phyloP scores from a whole-genome alignment of 1,284 basidiomycete species.

The Chalciporus sp. region DNA sequence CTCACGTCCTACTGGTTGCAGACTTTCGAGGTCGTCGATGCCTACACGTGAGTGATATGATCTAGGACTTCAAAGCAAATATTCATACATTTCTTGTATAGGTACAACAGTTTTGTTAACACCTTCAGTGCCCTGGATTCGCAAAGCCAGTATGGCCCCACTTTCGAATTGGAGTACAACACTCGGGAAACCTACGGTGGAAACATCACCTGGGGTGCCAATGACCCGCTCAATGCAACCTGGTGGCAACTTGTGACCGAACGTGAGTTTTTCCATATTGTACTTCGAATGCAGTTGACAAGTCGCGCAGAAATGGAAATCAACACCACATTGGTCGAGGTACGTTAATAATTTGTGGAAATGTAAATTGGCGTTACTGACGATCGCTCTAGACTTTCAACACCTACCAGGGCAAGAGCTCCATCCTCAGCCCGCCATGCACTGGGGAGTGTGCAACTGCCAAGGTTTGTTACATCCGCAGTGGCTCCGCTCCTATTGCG shows the following conservation, averaged over 20 bases:
- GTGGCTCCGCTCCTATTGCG: constrained; percentile 63
- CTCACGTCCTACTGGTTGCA: constrained; percentile 26
- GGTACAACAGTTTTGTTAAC: constrained; percentile 66
- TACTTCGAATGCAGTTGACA: neutral
- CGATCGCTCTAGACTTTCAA: constrained; percentile 56
- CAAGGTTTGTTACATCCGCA: constrained; percentile 81
- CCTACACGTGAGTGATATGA: constrained; percentile 60
- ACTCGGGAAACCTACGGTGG: constrained; percentile 69
- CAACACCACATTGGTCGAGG: constrained; percentile 59
- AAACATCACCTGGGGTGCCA: constrained; percentile 63
- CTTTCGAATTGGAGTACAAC: constrained; percentile 71
- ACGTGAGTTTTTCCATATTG: constrained; percentile 41
- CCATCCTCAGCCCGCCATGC: constrained; percentile 57
- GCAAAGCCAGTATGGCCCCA: constrained; percentile 62
- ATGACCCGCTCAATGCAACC: constrained; percentile 78
- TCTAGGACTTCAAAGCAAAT: neutral
- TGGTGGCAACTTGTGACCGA: constrained; percentile 86
- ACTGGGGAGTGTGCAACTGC: constrained; percentile 61
- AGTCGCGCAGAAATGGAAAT: constrained; percentile 57
- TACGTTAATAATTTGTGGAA: constrained; percentile 33
- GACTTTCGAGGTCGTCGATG: constrained; percentile 76
- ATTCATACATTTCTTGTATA: constrained; percentile 25
- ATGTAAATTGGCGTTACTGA: constrained; percentile 11
- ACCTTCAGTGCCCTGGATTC: constrained; percentile 55
- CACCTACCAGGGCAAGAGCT: constrained; percentile 72